Conservation (phyloP, 495 filamentous ascomycete species). For the Podospora appendiculata region DNA sequence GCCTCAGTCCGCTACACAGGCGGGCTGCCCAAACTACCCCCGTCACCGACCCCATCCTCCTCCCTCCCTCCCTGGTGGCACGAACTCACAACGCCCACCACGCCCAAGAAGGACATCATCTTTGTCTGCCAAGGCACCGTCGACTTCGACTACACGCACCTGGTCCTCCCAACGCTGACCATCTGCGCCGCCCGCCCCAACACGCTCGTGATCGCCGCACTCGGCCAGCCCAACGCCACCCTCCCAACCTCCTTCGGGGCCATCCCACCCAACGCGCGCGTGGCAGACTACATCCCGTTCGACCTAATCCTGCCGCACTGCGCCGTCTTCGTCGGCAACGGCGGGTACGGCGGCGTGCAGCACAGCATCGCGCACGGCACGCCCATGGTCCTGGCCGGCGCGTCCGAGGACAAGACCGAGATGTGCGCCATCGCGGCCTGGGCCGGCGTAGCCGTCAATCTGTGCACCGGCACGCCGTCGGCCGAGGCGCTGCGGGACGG, state of each 20-base stretch:
- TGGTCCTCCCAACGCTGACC: neutral
- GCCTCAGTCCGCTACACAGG: neutral
- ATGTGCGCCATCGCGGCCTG: constrained; percentile 18
- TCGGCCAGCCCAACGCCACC: constrained; percentile 18
- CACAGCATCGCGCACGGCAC: constrained; percentile 28
- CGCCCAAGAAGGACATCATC: neutral
- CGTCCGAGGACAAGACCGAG: constrained; percentile 31
- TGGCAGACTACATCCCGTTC: constrained; percentile 26
- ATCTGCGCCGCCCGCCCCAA: neutral
- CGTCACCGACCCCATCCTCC: neutral
- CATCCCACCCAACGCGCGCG: constrained; percentile 17
- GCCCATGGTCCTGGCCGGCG: constrained; percentile 29
- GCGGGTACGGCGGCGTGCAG: constrained; percentile 28
- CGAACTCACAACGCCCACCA: neutral
- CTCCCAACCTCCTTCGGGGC: constrained; percentile 4
- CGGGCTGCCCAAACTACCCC: neutral
- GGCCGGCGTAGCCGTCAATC: constrained; percentile 20
- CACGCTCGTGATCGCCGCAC: constrained; percentile 21
- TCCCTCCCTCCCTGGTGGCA: neutral
- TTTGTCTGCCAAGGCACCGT: neutral
- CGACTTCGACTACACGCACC: neutral
- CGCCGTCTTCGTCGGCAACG: constrained; percentile 26
- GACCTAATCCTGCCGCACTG: constrained; percentile 23
- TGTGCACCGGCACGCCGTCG: constrained; percentile 10
- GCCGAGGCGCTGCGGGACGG: constrained; percentile 12